phyloP scores from a whole-genome alignment of 148 eudicot genomes.

The Nepenthes mirabilis region DNA sequence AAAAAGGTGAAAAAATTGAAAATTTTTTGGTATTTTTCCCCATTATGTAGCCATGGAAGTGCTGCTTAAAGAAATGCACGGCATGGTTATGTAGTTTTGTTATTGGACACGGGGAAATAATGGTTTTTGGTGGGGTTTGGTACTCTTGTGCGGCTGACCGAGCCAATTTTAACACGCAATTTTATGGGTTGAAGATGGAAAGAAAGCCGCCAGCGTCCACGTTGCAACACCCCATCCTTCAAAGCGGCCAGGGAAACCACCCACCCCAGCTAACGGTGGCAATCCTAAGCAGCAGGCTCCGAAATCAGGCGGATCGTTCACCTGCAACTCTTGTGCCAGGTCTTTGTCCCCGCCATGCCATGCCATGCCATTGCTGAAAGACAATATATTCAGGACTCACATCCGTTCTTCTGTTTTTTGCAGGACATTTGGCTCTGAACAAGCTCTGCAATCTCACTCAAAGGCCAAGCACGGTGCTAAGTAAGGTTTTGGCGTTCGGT shows the following conservation, averaged over 20 bases:
- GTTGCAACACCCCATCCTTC: conserved; percentile 73
- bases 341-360: not conserved
- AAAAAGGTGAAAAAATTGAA: too few species aligned
- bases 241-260: conserved; percentile 44
- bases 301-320: conserved; percentile 35
- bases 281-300: conserved; percentile 58
- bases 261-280: conserved; percentile 26
- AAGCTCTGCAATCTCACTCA: conserved; percentile 51
- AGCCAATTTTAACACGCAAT: not conserved
- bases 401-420: not conserved
- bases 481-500: too few species aligned
- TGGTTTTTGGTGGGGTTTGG: not conserved
- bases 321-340: conserved; percentile 51
- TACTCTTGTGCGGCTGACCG: not conserved
- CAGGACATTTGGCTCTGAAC: conserved; percentile 60
- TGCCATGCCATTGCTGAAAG: not conserved
- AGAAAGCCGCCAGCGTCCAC: conserved; percentile 38
- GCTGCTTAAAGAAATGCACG: not conserved
- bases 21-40: too few species aligned
- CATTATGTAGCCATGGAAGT: not conserved
- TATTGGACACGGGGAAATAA: not conserved
- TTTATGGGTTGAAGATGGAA: conserved; percentile 30
- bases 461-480: conserved; percentile 53
- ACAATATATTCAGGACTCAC: not conserved
- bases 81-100: not conserved